These are phyloP conservation scores for Echinosophora koreensis DNA, from an alignment of 306 rosid genomes.

Conservation along the genomic window DNA sequence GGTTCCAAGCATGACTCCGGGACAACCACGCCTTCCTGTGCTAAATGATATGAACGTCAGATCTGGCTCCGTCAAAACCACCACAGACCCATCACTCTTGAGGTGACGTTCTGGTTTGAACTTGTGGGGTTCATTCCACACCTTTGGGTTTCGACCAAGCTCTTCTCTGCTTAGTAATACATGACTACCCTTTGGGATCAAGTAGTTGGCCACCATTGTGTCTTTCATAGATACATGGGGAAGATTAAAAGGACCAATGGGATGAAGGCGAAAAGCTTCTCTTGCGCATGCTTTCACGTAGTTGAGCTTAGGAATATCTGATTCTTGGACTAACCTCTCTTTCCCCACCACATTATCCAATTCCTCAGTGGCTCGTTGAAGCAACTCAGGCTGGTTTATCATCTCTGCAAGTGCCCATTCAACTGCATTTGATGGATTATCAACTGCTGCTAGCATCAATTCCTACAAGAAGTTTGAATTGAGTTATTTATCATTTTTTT, in stretches of 20 bases:
- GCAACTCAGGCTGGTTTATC: slow-evolving; percentile 44
- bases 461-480: slow-evolving; percentile 29
- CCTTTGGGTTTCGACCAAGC: slow-evolving; percentile 22
- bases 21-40: slow-evolving; percentile 16
- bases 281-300: slow-evolving; percentile 45
- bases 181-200: slow-evolving; percentile 53
- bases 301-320: slow-evolving; percentile 44
- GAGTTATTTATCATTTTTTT: no score
- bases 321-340: slow-evolving; percentile 48
- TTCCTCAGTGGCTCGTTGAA: slow-evolving; percentile 41
- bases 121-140: slow-evolving; percentile 41
- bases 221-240: slow-evolving; percentile 46
- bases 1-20: background rate
- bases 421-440: slow-evolving; percentile 44
- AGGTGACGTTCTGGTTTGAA: slow-evolving; percentile 49
- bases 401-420: slow-evolving; percentile 57
- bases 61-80: slow-evolving; percentile 23
- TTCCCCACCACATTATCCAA: slow-evolving; percentile 44
- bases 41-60: slow-evolving; percentile 39
- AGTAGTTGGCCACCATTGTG: slow-evolving; percentile 40
- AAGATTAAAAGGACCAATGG: slow-evolving; percentile 31
- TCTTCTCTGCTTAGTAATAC: slow-evolving; percentile 39
- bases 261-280: slow-evolving; percentile 50
- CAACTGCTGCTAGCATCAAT: slow-evolving; percentile 36
- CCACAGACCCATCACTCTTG: background rate